phyloP scores from a whole-genome alignment of 306 rosid species.

The Begonia peltatifolia region DNA sequence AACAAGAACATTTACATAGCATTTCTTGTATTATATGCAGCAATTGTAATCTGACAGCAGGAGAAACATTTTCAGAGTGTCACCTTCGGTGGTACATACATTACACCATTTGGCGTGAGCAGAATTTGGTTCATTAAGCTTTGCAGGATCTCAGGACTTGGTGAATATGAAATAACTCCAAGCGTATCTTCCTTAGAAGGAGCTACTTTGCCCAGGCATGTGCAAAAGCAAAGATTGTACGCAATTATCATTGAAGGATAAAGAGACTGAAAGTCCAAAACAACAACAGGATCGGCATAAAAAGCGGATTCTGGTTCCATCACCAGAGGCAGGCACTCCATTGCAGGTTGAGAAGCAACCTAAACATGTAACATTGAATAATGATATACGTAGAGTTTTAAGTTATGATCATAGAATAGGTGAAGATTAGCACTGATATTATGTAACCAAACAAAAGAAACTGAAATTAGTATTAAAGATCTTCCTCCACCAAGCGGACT shows the following conservation, averaged over 20 bases:
- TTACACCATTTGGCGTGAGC: constrained; percentile 82
- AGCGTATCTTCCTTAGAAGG: constrained; percentile 57
- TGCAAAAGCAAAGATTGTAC: constrained; percentile 87
- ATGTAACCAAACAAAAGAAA: no score
- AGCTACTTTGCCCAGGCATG: constrained; percentile 74
- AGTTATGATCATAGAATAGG: no score
- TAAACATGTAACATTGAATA: constrained; percentile 12
- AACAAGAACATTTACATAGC: no score
- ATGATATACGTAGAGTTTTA: no score
- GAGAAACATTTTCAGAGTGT: constrained; percentile 8
- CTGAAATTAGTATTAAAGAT: no score
- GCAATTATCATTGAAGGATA: constrained; percentile 99
- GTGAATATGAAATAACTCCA: constrained; percentile 74
- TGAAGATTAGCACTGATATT: no score
- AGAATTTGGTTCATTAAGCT: constrained; percentile 60
- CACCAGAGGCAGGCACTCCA: constrained; percentile 94
- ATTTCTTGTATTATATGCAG: no score
- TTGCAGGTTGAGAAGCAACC: constrained; percentile 99
- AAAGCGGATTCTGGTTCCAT: constrained; percentile 98
- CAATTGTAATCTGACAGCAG: background rate
- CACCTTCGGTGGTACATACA: constrained; percentile 84
- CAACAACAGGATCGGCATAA: constrained; percentile 87
- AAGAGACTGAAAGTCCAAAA: constrained; percentile 87
- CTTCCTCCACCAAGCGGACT: no score
- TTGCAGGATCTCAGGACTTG: constrained; percentile 38